Conservation (phyloP, 495 filamentous ascomycete species). For the Saxophila tyrrhenica region DNA sequence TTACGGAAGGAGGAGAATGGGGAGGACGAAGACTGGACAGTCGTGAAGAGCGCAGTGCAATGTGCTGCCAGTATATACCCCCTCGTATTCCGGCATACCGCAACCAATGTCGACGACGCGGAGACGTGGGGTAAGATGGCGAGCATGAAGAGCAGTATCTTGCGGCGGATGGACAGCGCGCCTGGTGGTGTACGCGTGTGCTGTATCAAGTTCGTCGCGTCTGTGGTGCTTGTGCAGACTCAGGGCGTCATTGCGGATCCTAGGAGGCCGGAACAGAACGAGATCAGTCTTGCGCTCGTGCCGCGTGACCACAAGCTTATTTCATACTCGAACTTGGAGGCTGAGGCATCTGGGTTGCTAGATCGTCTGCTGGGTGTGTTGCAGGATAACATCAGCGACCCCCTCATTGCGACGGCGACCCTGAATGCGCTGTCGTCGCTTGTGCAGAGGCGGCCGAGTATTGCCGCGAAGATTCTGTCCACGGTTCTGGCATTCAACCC, state of each 20-base stretch:
- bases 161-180: constrained; percentile 78
- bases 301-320: constrained; percentile 71
- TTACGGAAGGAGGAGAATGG: constrained; percentile 41
- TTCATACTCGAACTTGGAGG: constrained; percentile 68
- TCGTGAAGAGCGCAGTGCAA: constrained; percentile 74
- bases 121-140: constrained; percentile 78
- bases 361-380: constrained; percentile 81
- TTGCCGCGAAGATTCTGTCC: constrained; percentile 73
- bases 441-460: constrained; percentile 64
- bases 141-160: constrained; percentile 76
- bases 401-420: constrained; percentile 81
- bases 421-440: constrained; percentile 75
- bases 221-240: constrained; percentile 85
- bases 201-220: constrained; percentile 94
- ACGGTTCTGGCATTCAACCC: constrained; percentile 88
- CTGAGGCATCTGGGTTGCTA: constrained; percentile 77
- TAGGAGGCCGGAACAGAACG: constrained; percentile 71
- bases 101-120: constrained; percentile 68
- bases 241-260: constrained; percentile 71
- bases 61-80: constrained; percentile 83
- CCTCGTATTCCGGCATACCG: constrained; percentile 77
- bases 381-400: constrained; percentile 80
- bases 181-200: constrained; percentile 67
- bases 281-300: constrained; percentile 76
- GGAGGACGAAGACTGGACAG: constrained; percentile 52